These are phyloP conservation scores for Eleusine indica DNA, from an alignment of 176 grass and related monocot genomes.

Conservation along the genomic window DNA sequence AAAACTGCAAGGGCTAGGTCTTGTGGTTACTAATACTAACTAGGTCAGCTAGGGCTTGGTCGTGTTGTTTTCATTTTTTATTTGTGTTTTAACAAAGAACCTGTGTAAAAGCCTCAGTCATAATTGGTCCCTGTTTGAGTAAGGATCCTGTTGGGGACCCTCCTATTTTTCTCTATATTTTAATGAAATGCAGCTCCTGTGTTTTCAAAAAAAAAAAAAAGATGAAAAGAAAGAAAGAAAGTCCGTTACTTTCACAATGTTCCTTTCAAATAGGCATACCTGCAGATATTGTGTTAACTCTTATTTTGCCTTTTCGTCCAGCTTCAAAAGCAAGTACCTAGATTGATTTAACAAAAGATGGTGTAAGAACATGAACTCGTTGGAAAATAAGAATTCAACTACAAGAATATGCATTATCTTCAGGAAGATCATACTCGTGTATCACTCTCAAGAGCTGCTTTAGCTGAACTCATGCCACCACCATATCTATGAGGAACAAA, in stretches of 20 bases:
- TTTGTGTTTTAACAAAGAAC: no score
- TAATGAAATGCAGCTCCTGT: no score
- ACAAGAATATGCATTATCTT: neutral
- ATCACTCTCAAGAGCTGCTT: conserved; percentile 96
- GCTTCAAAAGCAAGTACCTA: conserved; percentile 97
- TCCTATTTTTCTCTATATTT: no score
- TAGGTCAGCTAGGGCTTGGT: no score
- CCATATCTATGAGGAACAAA: conserved; percentile 63
- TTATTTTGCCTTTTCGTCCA: conserved; percentile 80
- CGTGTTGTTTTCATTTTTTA: no score
- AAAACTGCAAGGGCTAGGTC: no score
- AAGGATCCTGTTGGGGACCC: no score
- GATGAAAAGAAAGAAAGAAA: neutral
- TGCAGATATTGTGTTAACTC: conserved; percentile 98
- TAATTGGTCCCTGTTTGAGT: no score
- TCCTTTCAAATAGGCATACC: conserved; percentile 48
- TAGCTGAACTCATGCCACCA: conserved; percentile 97
- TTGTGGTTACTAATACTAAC: no score
- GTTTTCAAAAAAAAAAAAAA: neutral
- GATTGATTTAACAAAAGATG: neutral
- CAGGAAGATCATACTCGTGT: conserved; percentile 59
- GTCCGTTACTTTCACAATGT: neutral
- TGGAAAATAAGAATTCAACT: conserved; percentile 1
- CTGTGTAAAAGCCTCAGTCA: no score
- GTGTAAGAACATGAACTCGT: conserved; percentile 7